These are phyloP conservation scores for Neonectria neomacrospora DNA, from an alignment of 2,329 filamentous ascomycete genomes.

Conservation along the genomic window DNA sequence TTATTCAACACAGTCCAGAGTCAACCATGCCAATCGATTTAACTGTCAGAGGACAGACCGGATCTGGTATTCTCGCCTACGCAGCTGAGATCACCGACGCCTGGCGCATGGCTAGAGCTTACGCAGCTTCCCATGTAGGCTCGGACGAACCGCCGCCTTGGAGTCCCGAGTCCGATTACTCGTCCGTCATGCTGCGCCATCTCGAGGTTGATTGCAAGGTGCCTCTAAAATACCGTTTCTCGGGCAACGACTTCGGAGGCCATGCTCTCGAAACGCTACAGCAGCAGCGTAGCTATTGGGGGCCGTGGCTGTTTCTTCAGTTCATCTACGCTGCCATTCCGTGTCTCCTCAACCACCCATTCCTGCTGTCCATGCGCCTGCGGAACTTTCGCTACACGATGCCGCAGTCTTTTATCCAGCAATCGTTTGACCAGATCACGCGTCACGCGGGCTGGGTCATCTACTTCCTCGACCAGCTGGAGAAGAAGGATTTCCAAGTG, in stretches of 20 bases:
- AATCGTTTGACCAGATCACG: constrained; percentile 62
- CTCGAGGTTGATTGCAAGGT: constrained; percentile 64
- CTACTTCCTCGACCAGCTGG: constrained; percentile 60
- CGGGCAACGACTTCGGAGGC: constrained; percentile 58
- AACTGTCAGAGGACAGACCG: constrained; percentile 9
- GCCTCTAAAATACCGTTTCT: constrained; percentile 62
- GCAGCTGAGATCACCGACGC: constrained; percentile 56
- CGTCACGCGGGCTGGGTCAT: constrained; percentile 65
- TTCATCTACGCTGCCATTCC: constrained; percentile 64
- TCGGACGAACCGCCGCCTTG: constrained; percentile 53
- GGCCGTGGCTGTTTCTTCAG: constrained; percentile 63
- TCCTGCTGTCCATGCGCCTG: constrained; percentile 63
- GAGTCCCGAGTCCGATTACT: constrained; percentile 63
- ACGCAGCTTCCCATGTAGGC: constrained; percentile 58
- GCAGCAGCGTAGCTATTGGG: constrained; percentile 61
- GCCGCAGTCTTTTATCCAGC: constrained; percentile 65
- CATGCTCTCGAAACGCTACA: constrained; percentile 55
- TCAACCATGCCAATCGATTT: background rate
- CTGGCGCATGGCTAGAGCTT: constrained; percentile 59
- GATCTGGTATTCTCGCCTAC: constrained; percentile 58
- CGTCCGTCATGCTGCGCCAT: constrained; percentile 59
- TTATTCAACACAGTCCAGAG: background rate
- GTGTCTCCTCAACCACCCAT: constrained; percentile 64
- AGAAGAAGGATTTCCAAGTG: constrained; percentile 55
- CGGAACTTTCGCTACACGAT: constrained; percentile 63